Percentiles rank a stretch among this genome's conserved stretches.
Evolutionary conservation across 495 filamentous ascomycete genomes (phyloP).

Genomic region (Glutinoglossum americanum): DNA sequence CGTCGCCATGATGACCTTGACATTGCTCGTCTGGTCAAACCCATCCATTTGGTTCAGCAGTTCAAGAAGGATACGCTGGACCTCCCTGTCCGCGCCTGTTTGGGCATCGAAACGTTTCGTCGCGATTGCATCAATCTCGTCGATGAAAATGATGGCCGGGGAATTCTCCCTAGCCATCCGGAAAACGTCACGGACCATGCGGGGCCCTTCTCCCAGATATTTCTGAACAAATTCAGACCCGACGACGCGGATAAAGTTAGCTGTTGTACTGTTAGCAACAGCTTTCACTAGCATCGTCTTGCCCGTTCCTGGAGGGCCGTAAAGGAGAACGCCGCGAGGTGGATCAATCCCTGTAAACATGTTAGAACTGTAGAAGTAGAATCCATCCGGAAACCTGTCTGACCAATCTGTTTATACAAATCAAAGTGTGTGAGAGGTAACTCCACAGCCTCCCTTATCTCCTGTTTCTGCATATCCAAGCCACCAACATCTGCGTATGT

Average conservation of each 20-base stretch:
- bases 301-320: slow-evolving; percentile 88
- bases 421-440: slow-evolving; percentile 92
- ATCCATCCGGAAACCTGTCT: slow-evolving; percentile 5
- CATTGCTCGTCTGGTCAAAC: slow-evolving; percentile 94
- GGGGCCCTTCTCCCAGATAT: slow-evolving; percentile 89
- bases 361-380: slow-evolving; percentile 11
- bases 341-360: slow-evolving; percentile 61
- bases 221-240: slow-evolving; percentile 98
- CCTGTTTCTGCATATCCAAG: slow-evolving; percentile 98
- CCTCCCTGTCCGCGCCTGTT: slow-evolving; percentile 90
- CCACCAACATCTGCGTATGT: slow-evolving; percentile 97
- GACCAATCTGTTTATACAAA: slow-evolving; percentile 87
- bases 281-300: slow-evolving; percentile 99
- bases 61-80: slow-evolving; percentile 92
- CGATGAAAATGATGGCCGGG: slow-evolving; percentile 97
- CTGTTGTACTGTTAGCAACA: slow-evolving; percentile 92
- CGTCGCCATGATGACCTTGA: slow-evolving; percentile 99
- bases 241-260: slow-evolving; percentile 94
- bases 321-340: slow-evolving; percentile 84
- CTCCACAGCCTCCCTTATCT: slow-evolving; percentile 94
- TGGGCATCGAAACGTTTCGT: slow-evolving; percentile 98
- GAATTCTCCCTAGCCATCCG: slow-evolving; percentile 97
- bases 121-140: slow-evolving; percentile 97
- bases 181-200: slow-evolving; percentile 98
- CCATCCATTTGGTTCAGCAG: slow-evolving; percentile 99